Conservation (phyloP, 1,139 yeast species). For the Kodamaea ohmeri region DNA sequence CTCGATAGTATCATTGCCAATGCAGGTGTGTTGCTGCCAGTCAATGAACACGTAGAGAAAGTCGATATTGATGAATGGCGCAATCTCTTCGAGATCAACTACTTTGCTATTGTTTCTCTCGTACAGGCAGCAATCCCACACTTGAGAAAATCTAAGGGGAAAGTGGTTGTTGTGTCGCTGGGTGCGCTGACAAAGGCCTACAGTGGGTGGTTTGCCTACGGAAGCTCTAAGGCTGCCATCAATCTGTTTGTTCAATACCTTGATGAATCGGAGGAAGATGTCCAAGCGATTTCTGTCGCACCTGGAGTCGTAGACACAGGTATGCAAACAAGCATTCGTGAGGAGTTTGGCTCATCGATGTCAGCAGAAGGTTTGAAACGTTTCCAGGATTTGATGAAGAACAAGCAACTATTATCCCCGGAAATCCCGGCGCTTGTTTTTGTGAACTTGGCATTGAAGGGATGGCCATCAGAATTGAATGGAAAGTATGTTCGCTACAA, state of each 20-base stretch:
- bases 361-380: conserved; percentile 49
- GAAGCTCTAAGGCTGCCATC: conserved; percentile 85
- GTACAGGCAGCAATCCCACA: conserved; percentile 58
- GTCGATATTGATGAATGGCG: conserved; percentile 60
- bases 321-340: conserved; percentile 81
- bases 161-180: conserved; percentile 72
- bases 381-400: conserved; percentile 58
- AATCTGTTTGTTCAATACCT: conserved; percentile 69
- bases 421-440: conserved; percentile 67
- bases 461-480: conserved; percentile 51
- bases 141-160: conserved; percentile 56
- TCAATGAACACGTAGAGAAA: conserved; percentile 47
- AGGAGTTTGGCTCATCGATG: conserved; percentile 55
- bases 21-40: conserved; percentile 88
- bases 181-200: conserved; percentile 71
- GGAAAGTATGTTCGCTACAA: conserved; percentile 66
- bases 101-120: conserved; percentile 70
- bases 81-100: conserved; percentile 67
- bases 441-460: conserved; percentile 60
- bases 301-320: conserved; percentile 92
- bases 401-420: conserved; percentile 58
- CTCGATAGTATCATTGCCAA: conserved; percentile 75
- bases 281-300: conserved; percentile 68
- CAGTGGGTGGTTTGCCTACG: conserved; percentile 86
- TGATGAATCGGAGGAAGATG: conserved; percentile 61